A percentile compares a stretch with the other conserved stretches of the same genome.
These are phyloP conservation scores for Acacia melanoxylon DNA, from an alignment of 306 rosid species.

Conservation along the genomic window DNA sequence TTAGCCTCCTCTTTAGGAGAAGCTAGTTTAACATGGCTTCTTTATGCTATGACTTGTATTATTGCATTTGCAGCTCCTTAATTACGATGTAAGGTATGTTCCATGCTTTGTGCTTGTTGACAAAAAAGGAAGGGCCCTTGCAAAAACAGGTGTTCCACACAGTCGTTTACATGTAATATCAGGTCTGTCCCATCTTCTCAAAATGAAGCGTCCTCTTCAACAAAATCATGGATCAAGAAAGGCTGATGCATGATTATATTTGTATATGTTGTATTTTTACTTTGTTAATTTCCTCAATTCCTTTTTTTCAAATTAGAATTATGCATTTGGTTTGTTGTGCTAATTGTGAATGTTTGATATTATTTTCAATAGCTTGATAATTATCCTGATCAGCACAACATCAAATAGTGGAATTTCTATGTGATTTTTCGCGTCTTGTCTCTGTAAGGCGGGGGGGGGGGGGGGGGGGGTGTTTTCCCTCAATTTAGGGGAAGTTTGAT, in stretches of 20 bases:
- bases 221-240: conserved; percentile 27
- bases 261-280: background rate
- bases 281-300: no score
- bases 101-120: conserved; percentile 90
- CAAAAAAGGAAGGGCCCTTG: conserved; percentile 78
- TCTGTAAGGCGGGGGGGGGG: no score
- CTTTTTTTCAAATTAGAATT: background rate
- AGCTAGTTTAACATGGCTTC: conserved; percentile 3
- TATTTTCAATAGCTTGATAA: background rate
- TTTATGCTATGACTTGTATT: conserved; percentile 28
- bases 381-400: background rate
- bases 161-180: conserved; percentile 89
- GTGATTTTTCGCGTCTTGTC: background rate
- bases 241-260: background rate
- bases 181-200: conserved; percentile 87
- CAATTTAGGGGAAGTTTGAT: no score
- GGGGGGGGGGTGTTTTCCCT: no score
- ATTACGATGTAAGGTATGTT: conserved; percentile 80
- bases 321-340: background rate
- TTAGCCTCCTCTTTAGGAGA: background rate
- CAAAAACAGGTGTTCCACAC: conserved; percentile 75
- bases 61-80: conserved; percentile 80
- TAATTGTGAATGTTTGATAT: background rate
- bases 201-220: conserved; percentile 54
- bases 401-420: background rate